phyloP scores from a whole-genome alignment of 1,284 basidiomycete genomes.

The Ganoderma sinense region DNA sequence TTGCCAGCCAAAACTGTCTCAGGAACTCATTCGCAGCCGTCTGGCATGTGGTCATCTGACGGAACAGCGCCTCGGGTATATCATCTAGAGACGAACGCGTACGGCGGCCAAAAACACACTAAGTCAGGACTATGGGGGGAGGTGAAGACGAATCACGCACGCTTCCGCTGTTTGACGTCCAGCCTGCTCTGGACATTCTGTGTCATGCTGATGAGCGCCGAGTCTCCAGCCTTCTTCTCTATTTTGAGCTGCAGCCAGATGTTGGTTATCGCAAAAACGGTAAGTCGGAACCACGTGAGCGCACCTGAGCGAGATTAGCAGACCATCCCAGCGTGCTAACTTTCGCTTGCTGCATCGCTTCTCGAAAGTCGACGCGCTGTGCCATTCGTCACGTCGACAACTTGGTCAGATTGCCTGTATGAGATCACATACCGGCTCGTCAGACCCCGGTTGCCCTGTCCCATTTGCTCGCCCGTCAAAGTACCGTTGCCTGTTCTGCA shows the following conservation, averaged over 20 bases:
- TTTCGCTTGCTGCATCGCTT: slow-evolving; percentile 54
- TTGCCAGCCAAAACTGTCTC: slow-evolving; percentile 93
- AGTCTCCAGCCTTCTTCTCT: slow-evolving; percentile 70
- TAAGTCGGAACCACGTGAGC: slow-evolving; percentile 17
- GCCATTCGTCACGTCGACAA: slow-evolving; percentile 9
- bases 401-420: neutral
- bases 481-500: slow-evolving; percentile 81
- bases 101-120: neutral
- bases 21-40: slow-evolving; percentile 96
- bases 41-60: slow-evolving; percentile 88
- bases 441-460: slow-evolving; percentile 35
- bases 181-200: slow-evolving; percentile 74
- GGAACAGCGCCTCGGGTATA: slow-evolving; percentile 80
- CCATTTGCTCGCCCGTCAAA: slow-evolving; percentile 67
- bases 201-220: slow-evolving; percentile 78
- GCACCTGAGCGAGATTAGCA: slow-evolving; percentile 61
- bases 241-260: slow-evolving; percentile 52
- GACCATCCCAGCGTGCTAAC: slow-evolving; percentile 65
- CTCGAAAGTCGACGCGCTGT: slow-evolving; percentile 51
- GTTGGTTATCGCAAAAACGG: too few species aligned
- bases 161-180: slow-evolving; percentile 68
- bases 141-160: slow-evolving; percentile 46
- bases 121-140: neutral
- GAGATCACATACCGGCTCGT: slow-evolving; percentile 41
- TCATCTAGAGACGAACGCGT: slow-evolving; percentile 58